A percentile compares a stretch with the other conserved stretches of the same genome.
These are phyloP conservation scores for Pyrrhoderma lamaoense DNA, from an alignment of 1,284 basidiomycete genomes.

Conservation along the genomic window DNA sequence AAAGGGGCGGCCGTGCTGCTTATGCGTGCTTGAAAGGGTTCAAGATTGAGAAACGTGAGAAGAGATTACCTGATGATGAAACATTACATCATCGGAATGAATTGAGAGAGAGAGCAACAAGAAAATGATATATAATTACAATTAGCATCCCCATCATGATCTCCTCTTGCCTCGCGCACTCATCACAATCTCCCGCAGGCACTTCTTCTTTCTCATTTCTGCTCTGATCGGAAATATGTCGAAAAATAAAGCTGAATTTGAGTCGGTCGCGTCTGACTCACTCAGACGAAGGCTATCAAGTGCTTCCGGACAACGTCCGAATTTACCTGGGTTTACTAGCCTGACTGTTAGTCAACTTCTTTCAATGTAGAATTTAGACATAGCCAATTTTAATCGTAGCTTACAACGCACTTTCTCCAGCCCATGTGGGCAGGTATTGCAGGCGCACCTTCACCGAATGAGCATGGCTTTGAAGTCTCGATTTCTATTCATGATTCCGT, in stretches of 20 bases:
- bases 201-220: slow-evolving; percentile 1
- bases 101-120: no score
- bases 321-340: slow-evolving; percentile 48
- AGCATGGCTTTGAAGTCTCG: slow-evolving; percentile 56
- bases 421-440: slow-evolving; percentile 81
- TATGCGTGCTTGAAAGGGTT: background rate
- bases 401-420: slow-evolving; percentile 32
- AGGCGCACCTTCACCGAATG: slow-evolving; percentile 49
- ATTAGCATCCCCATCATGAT: no score
- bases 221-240: slow-evolving; percentile 4
- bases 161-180: no score
- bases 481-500: slow-evolving; percentile 75
- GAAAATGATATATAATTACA: no score
- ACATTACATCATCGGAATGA: no score
- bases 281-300: slow-evolving; percentile 61
- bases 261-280: slow-evolving; percentile 53
- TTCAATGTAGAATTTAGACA: background rate
- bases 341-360: slow-evolving; percentile 47
- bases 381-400: slow-evolving; percentile 12
- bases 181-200: background rate
- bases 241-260: slow-evolving; percentile 31
- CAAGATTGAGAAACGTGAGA: no score
- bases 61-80: no score
- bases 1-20: background rate
- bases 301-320: slow-evolving; percentile 41